Evolutionary conservation across 768 basidiomycete genomes (phyloP).

Genomic region (Termitomyces sp.): DNA sequence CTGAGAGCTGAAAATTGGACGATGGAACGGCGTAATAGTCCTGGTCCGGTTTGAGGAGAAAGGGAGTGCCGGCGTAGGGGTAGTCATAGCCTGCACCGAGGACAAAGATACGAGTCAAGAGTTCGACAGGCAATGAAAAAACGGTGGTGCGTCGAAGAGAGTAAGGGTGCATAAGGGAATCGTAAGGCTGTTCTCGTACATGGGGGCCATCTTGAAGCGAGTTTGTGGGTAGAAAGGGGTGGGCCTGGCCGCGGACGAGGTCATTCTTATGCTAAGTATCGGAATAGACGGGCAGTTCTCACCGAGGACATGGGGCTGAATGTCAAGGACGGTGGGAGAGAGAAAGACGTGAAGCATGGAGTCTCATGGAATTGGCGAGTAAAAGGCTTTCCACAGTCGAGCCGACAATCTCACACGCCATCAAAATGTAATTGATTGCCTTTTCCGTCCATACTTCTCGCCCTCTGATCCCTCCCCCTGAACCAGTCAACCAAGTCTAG

Average conservation of each 20-base stretch:
- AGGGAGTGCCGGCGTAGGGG: conserved; percentile 40
- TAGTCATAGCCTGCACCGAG: conserved; percentile 43
- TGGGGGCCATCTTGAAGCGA: conserved; percentile 2
- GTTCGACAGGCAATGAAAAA: conserved; percentile 50
- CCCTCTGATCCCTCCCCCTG: conserved; percentile 1
- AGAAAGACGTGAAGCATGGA: conserved; percentile 6
- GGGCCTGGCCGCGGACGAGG: conserved; percentile 7
- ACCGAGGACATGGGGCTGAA: conserved; percentile 9
- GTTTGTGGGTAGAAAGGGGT: neutral
- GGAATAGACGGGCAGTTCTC: neutral
- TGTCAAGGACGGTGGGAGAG: neutral
- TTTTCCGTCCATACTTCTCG: neutral
- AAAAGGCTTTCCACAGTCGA: conserved; percentile 6
- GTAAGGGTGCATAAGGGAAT: conserved; percentile 10
- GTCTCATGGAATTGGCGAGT: conserved; percentile 9
- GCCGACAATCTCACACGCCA: conserved; percentile 15
- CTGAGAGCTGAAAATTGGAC: conserved; percentile 46
- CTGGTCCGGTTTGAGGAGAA: conserved; percentile 44
- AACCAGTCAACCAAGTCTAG: neutral
- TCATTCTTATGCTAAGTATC: conserved; percentile 1
- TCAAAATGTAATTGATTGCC: conserved; percentile 13
- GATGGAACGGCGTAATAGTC: conserved; percentile 34
- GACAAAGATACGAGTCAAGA: conserved; percentile 51
- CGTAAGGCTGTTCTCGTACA: conserved; percentile 8
- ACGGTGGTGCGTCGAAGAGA: conserved; percentile 25